Evolutionary conservation across 2,329 filamentous ascomycete genomes (phyloP), one percentile per base, ranked within the genome.

Genomic region (Dothidotthia symphoricarpi): DNA sequence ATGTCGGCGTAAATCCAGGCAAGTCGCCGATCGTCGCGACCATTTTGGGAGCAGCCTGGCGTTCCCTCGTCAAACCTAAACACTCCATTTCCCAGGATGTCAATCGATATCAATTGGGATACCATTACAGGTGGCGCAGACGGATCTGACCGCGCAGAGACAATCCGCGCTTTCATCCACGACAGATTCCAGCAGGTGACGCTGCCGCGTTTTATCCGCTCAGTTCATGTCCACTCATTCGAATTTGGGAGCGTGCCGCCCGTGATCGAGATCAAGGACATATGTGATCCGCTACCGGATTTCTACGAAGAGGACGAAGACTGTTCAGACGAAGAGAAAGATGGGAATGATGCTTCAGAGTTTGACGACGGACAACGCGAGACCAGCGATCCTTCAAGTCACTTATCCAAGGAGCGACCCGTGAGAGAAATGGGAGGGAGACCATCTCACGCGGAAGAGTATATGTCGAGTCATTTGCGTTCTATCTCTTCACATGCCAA

Each of bases 91-190:
- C 43, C 40, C 57, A 46, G 55, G 37, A 98, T 98, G 93, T 97
- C 93, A 55, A 91, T 98, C 73, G 90, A 97, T 63, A 85, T 98
- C 66, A 89, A 95, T 70, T 98, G 93, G 93, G 85, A 93, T 61
- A 86, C 85, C 47, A 80, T 97, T 62, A 97, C 91, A 15, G 83
- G 82, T 46, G 93, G 93, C 17, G 81, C 88, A 32, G 91, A 97
- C 68, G 91, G 93, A 39, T 78, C 83, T 49, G 86, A 81, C 36
- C 82, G 96, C 45, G 89, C 91, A 32, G 85, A 89, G 63, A 80
- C 78, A 47, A 95, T 98, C 68, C 86, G 91, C 51, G 82, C 83
- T 58, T 98, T 98, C 70, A 86, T 98, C 57, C 88, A 98, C 70
- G 85, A 88, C 63, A 93, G 90, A 61, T 98, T 98, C 69, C 93